Evolutionary conservation across 2,329 filamentous ascomycete species (phyloP).

Genomic region (Diaporthe caulivora): DNA sequence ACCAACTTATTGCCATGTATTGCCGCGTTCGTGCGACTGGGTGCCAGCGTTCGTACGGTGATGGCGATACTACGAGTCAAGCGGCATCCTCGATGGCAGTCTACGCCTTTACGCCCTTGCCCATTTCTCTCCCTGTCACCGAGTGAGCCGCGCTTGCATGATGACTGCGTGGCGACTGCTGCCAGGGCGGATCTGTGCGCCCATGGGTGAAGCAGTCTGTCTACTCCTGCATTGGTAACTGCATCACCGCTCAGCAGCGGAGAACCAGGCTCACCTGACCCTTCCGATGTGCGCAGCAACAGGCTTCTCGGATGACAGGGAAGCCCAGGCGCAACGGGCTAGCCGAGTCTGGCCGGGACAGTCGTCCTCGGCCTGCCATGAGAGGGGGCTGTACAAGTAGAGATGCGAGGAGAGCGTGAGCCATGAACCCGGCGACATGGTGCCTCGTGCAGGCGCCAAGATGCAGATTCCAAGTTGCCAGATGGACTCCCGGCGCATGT

Average conservation of each 20-base stretch:
- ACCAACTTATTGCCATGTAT: background rate
- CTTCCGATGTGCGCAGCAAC: too few relatives aligned
- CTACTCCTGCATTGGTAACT: background rate
- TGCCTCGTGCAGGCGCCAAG: slow-evolving; percentile 25
- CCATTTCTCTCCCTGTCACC: slow-evolving; percentile 2
- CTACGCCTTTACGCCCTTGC: background rate
- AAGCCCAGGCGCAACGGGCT: background rate
- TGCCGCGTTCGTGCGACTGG: background rate
- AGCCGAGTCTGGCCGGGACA: slow-evolving; percentile 7
- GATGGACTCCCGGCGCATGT: background rate
- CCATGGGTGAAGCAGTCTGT: background rate
- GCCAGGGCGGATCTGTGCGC: slow-evolving; percentile 1
- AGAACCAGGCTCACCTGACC: background rate
- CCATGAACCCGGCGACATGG: slow-evolving; percentile 20
- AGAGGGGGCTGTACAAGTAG: too few relatives aligned
- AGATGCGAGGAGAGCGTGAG: background rate
- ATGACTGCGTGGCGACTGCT: slow-evolving; percentile 28
- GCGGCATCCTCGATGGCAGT: slow-evolving; percentile 3
- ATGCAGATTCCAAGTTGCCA: slow-evolving; percentile 29
- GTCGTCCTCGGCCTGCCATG: slow-evolving; percentile 3
- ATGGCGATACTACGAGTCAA: slow-evolving; percentile 25
- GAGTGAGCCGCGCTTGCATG: slow-evolving; percentile 14
- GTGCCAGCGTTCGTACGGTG: slow-evolving; percentile 1
- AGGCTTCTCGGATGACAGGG: background rate
- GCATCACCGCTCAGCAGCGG: slow-evolving; percentile 14